Evolutionary conservation across 257 asterid species (phyloP).

Genomic region (Catharanthus roseus): DNA sequence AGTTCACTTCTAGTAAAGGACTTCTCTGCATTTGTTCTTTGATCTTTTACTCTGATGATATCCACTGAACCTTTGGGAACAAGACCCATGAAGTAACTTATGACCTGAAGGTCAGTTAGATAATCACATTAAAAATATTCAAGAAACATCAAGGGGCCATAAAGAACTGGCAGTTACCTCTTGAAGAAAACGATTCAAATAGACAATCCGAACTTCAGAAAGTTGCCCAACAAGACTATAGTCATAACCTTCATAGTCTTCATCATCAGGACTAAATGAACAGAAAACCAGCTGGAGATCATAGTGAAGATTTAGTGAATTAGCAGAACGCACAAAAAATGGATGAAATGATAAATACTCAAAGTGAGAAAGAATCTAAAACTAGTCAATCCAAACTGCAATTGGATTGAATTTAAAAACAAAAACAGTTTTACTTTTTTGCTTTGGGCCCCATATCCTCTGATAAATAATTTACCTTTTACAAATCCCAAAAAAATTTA

Average conservation of each 20-base stretch:
- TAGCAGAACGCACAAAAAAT: constrained; percentile 1
- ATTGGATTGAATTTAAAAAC: too few relatives aligned
- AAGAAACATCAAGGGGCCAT: constrained; percentile 7
- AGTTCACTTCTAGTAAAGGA: constrained; percentile 73
- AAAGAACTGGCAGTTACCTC: constrained; percentile 46
- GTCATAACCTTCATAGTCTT: constrained; percentile 89
- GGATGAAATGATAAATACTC: background rate
- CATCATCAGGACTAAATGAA: constrained; percentile 80
- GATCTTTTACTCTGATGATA: constrained; percentile 71
- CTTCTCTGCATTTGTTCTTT: constrained; percentile 71
- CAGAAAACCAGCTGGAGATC: constrained; percentile 68
- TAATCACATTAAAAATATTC: constrained; percentile 7
- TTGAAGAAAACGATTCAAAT: constrained; percentile 89
- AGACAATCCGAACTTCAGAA: constrained; percentile 87
- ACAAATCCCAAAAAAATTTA: too few relatives aligned
- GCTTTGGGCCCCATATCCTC: too few relatives aligned
- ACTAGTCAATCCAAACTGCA: too few relatives aligned
- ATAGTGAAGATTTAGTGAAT: background rate
- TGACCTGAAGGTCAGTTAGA: constrained; percentile 43
- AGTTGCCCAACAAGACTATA: constrained; percentile 89
- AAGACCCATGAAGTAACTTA: constrained; percentile 93
- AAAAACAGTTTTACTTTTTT: too few relatives aligned
- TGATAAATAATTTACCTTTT: too few relatives aligned
- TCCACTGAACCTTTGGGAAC: constrained; percentile 71
- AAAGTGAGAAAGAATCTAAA: background rate